Evolutionary conservation across 1,284 basidiomycete species (phyloP).

Genomic region (Lentinus polychrous): DNA sequence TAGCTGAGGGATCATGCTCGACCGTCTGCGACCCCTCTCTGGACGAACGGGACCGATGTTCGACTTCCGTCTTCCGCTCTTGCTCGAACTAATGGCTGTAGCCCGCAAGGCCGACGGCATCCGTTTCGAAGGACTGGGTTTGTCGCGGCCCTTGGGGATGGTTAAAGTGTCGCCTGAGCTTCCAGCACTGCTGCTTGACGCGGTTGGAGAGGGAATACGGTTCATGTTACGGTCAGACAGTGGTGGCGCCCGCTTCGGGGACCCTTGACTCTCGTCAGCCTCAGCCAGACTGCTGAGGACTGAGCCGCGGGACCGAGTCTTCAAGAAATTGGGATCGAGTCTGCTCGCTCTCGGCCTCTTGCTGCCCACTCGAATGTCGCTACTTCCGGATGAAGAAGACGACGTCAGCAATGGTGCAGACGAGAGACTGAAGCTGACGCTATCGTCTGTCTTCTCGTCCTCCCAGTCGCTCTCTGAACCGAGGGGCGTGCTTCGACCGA

Average conservation of each 20-base stretch:
- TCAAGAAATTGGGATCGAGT: constrained; percentile 64
- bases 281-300: constrained; percentile 62
- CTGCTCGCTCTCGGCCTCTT: constrained; percentile 55
- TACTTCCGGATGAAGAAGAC: constrained; percentile 25
- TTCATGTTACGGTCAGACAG: constrained; percentile 62
- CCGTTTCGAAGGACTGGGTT: constrained; percentile 42
- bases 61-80: constrained; percentile 52
- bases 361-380: constrained; percentile 12
- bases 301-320: constrained; percentile 42
- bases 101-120: constrained; percentile 38
- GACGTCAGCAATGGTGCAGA: constrained; percentile 17
- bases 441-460: constrained; percentile 77
- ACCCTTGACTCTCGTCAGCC: constrained; percentile 47
- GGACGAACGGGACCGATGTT: constrained; percentile 63
- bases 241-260: constrained; percentile 35
- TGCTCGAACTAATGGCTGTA: constrained; percentile 28
- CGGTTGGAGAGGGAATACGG: constrained; percentile 21
- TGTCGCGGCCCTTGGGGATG: constrained; percentile 32
- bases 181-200: constrained; percentile 18
- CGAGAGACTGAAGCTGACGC: constrained; percentile 45
- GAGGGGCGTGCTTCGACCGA: constrained; percentile 32
- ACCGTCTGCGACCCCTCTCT: constrained; percentile 65
- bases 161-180: constrained; percentile 18
- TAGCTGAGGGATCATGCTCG: constrained; percentile 69
- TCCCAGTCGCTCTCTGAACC: constrained; percentile 85